phyloP scores from a whole-genome alignment of 805 yeast genomes.

The Nakazawaea holstii region DNA sequence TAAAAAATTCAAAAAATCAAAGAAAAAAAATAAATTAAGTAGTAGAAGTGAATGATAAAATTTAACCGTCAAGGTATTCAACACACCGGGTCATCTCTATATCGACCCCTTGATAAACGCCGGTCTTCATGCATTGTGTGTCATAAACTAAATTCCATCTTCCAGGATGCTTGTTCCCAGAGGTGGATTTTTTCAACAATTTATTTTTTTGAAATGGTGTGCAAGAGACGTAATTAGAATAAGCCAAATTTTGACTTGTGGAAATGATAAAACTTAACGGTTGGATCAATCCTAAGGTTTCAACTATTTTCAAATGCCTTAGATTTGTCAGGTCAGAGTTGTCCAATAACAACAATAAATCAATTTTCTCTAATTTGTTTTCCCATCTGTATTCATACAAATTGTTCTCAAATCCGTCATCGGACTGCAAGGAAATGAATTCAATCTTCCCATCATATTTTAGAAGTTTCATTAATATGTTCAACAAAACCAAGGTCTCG shows the following conservation, averaged over 20 bases:
- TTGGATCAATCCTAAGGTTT: conserved; percentile 28
- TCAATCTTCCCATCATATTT: neutral
- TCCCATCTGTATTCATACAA: conserved; percentile 22
- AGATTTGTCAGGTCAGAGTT: conserved; percentile 27
- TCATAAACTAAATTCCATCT: conserved; percentile 34
- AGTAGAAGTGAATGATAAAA: neutral
- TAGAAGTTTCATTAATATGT: neutral
- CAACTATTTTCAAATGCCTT: conserved; percentile 33
- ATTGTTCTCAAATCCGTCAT: conserved; percentile 27
- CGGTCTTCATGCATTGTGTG: conserved; percentile 22
- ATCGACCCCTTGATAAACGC: conserved; percentile 12
- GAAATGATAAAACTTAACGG: conserved; percentile 32
- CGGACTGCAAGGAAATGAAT: conserved; percentile 24
- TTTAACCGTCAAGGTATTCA: conserved; percentile 25
- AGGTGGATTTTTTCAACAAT: conserved; percentile 20
- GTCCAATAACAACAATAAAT: conserved; percentile 33
- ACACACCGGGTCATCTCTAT: conserved; percentile 29
- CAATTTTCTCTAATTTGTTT: conserved; percentile 19
- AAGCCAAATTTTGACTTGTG: conserved; percentile 29
- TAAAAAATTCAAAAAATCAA: no score
- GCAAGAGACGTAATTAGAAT: conserved; percentile 27
- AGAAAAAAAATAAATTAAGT: neutral
- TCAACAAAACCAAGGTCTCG: conserved; percentile 18
- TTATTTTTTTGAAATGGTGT: conserved; percentile 29
- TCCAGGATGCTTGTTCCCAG: conserved; percentile 23